These are phyloP conservation scores for Saccharomyces hybrid DNA, from an alignment of 1,139 yeast genomes.

Conservation along the genomic window DNA sequence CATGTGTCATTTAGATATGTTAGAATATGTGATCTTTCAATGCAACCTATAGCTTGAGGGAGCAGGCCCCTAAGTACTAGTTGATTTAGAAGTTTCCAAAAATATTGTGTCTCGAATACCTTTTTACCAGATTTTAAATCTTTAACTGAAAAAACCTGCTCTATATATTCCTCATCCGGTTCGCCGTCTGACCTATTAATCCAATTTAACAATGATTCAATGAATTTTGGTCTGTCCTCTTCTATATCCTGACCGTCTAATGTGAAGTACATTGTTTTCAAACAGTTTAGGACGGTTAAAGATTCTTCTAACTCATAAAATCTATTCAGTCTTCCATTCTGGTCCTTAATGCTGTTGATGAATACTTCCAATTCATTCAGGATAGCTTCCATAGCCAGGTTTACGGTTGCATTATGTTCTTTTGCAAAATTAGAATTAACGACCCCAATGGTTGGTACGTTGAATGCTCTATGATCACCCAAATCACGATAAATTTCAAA, in stretches of 20 bases:
- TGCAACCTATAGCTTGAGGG: slow-evolving; percentile 45
- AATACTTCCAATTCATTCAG: slow-evolving; percentile 32
- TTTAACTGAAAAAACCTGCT: slow-evolving; percentile 16
- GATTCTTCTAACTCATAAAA: slow-evolving; percentile 42
- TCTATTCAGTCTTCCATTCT: slow-evolving; percentile 14
- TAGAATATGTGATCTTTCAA: slow-evolving; percentile 34
- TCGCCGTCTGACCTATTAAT: slow-evolving; percentile 56
- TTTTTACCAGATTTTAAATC: slow-evolving; percentile 23
- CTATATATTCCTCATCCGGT: slow-evolving; percentile 45
- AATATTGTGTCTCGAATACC: slow-evolving; percentile 49
- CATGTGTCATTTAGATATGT: slow-evolving; percentile 16
- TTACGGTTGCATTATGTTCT: slow-evolving; percentile 32
- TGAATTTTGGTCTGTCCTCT: slow-evolving; percentile 25
- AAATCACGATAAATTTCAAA: slow-evolving; percentile 35
- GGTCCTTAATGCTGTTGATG: slow-evolving; percentile 20
- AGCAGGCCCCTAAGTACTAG: slow-evolving; percentile 58
- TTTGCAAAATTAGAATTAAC: slow-evolving; percentile 30
- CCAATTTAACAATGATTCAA: slow-evolving; percentile 44
- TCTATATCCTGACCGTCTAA: slow-evolving; percentile 40
- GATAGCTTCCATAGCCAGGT: slow-evolving; percentile 32
- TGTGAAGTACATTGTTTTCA: slow-evolving; percentile 48
- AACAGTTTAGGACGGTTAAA: slow-evolving; percentile 48
- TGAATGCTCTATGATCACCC: slow-evolving; percentile 34
- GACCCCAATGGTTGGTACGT: slow-evolving; percentile 36
- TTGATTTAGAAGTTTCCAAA: slow-evolving; percentile 60